Base-by-base conservation (phyloP, 768 basidiomycete species). In the Trametopsis cervina region DNA sequence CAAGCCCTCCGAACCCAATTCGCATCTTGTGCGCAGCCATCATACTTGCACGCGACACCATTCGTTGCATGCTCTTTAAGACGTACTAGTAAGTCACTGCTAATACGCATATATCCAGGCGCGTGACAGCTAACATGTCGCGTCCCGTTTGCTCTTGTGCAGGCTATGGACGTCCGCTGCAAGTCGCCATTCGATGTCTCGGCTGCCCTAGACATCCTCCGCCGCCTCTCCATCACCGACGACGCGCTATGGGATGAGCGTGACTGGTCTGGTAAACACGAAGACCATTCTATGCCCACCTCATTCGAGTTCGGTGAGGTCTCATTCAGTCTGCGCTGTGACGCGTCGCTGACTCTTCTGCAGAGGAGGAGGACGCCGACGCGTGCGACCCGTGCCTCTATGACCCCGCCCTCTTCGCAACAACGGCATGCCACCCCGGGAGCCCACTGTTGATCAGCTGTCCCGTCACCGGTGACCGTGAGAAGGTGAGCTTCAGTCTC, bases 321-420 rank as follows among this genome's bases (percentile, higher is more conserved):
- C 44, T 18, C n/a, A 13, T 24, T 25, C 24, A n/a, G n/a, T n/a
- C n/a, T n/a, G n/a, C n/a, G n/a, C 4, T 24, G 42, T 10, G n/a
- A 27, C 21, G 42, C 25, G 42, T 21, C n/a, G 13, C 41, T 40
- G n/a, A 17, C 25, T 12, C 29, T 15, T 24, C 25, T 18, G 20
- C 38, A 54, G 52, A 54, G 21, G 50, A 52, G 24, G 48, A 36
- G 18, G 41, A 53, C 17, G 33, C 33, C 13, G 52, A 54, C 45
- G 44, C 47, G 13, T 54, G 52, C 41, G 52, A 54, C 35, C 40
- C 39, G 2, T 42, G 38, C 41, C 42, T 54, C 13, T 54, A 54
- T 44, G 52, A 54, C 40, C 52, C 52, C 20, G 17, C 18, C 20
- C 44, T 54, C 36, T 54, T 50, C 41, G 23, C 52, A 5, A 47